Evolutionary conservation across 1,284 basidiomycete genomes (phyloP).

Genomic region (Tilletiaria anomala): DNA sequence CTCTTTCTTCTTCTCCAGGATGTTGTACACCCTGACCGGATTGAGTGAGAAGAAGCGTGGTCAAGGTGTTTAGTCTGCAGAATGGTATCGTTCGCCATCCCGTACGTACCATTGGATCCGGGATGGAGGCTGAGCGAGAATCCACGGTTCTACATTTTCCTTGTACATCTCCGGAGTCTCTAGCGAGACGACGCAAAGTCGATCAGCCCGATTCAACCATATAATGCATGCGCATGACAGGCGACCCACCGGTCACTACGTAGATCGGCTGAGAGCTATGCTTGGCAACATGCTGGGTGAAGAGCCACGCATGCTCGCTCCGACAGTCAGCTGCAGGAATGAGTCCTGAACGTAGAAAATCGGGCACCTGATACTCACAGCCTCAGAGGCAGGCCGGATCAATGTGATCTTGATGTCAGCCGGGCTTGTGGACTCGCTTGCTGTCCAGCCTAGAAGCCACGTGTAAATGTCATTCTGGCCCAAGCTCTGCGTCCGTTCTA

Average conservation of each 20-base stretch:
- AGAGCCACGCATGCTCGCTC: too few relatives aligned
- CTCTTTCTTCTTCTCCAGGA: slow-evolving; percentile 67
- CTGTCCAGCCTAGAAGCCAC: slow-evolving; percentile 27
- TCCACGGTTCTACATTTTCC: slow-evolving; percentile 24
- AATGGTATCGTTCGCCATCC: neutral
- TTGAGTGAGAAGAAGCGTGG: neutral
- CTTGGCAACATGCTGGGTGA: slow-evolving; percentile 46
- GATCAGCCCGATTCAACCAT: neutral
- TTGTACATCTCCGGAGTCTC: slow-evolving; percentile 34
- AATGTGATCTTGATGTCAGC: slow-evolving; percentile 30
- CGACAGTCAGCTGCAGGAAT: too few relatives aligned
- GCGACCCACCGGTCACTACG: slow-evolving; percentile 52
- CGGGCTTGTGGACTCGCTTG: neutral
- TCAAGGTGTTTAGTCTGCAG: neutral
- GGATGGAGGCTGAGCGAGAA: slow-evolving; percentile 21
- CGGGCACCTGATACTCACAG: too few relatives aligned
- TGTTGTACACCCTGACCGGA: slow-evolving; percentile 72
- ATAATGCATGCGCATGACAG: neutral
- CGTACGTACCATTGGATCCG: slow-evolving; percentile 57
- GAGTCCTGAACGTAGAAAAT: too few relatives aligned
- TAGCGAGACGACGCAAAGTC: neutral
- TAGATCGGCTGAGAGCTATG: slow-evolving; percentile 61
- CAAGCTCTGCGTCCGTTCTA: slow-evolving; percentile 7
- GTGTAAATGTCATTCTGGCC: slow-evolving; percentile 37
- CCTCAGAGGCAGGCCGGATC: slow-evolving; percentile 23